Evolutionary conservation across 2,329 filamentous ascomycete species (phyloP), one percentile per base, ranked within the genome.

Genomic region (Diaporthe sp.): DNA sequence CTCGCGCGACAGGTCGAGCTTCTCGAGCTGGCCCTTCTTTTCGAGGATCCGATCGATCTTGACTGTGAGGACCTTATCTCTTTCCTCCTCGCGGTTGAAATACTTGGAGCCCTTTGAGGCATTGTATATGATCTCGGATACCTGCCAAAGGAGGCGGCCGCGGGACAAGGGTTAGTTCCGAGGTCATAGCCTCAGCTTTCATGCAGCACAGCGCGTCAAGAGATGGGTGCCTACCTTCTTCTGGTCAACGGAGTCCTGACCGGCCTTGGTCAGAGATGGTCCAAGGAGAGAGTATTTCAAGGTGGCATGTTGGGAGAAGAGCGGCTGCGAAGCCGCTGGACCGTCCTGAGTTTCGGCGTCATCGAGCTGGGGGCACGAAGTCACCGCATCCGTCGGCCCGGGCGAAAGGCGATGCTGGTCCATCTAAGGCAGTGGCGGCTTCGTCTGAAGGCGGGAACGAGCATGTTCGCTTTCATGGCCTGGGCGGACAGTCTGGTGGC

Each of bases 71-170:
- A 90, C 88, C 79, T 93, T 93, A 85, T 98, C 96, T 79, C 92
- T 93, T 73, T 86, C 89, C 82, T 98, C 93, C 83, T 99, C 97
- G 75, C 96, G 95, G 78, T 93, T 94, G 88, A 98, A 99, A 86
- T 93, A 99, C 82, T 98, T 98, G 78, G 95, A 97, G 64, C 97
- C 97, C 82, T 97, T 98, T 22, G 95, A 98, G 15, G 96, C 95
- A 82, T 97, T 95, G 85, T 98, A 98, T 75, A 99, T 99, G 78
- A 98, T 93, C 79, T 98, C 96, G 3, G 96, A 97, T 67, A 99
- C 95, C 92, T 93, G 67, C 50, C 78, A 54, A 76, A 45, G 57
- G 60, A 22, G 15, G 50, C 13, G 52, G 55, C 12, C 13, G 30
- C 15, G n/a, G 57, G 25, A 45, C 38, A 42, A 19, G 13, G n/a